Percentiles rank a stretch among this genome's conserved stretches.
These are phyloP conservation scores for Cyberlindnera mrakii DNA, from an alignment of 805 yeast species.

Conservation along the genomic window DNA sequence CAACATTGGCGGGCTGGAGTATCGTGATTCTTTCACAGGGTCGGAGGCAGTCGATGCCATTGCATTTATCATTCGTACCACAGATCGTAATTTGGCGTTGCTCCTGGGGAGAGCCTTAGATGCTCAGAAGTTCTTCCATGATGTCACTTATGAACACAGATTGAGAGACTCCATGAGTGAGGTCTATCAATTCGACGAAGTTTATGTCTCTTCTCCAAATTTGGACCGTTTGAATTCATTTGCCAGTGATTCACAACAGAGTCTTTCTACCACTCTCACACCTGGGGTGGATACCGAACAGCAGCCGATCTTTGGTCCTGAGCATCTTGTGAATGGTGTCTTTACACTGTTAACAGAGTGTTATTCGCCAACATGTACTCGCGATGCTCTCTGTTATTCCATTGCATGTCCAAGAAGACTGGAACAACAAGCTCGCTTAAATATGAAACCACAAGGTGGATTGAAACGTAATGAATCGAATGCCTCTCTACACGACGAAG, in stretches of 20 bases:
- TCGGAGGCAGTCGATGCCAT: conserved; percentile 90
- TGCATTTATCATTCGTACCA: conserved; percentile 77
- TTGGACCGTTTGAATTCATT: conserved; percentile 9
- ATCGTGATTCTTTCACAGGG: conserved; percentile 91
- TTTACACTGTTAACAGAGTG: conserved; percentile 90
- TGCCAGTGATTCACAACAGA: conserved; percentile 11
- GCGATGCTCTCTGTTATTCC: conserved; percentile 83
- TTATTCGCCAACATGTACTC: conserved; percentile 93
- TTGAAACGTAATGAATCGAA: conserved; percentile 69
- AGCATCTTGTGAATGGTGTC: conserved; percentile 69
- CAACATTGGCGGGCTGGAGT: conserved; percentile 85
- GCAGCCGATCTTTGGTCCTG: conserved; percentile 1
- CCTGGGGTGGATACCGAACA: not conserved
- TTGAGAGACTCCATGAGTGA: conserved; percentile 83
- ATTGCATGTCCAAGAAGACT: conserved; percentile 94
- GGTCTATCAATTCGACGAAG: conserved; percentile 75
- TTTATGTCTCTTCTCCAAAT: conserved; percentile 27
- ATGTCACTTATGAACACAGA: conserved; percentile 91
- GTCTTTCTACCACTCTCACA: conserved; percentile 9
- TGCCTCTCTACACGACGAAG: conserved; percentile 65
- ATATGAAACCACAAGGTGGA: conserved; percentile 84
- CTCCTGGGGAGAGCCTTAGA: conserved; percentile 87
- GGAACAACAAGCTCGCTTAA: conserved; percentile 91
- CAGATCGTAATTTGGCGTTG: conserved; percentile 86
- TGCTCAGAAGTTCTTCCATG: conserved; percentile 91